A percentile compares a stretch with the other conserved stretches of the same genome.
Evolutionary conservation across 768 basidiomycete genomes (phyloP).

Genomic region (Mycena sanguinolenta): DNA sequence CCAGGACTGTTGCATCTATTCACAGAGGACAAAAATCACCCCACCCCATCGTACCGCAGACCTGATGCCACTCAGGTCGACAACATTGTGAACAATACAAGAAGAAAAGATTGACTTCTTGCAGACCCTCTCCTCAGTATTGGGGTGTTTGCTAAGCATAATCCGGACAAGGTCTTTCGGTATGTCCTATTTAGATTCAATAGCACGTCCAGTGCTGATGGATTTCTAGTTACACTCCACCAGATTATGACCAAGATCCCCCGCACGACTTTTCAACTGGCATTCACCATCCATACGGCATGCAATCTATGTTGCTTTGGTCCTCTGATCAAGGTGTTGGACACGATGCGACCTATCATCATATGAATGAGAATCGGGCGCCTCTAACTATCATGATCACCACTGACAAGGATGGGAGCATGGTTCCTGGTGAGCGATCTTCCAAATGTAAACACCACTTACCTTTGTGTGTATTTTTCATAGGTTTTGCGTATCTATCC

Average conservation of each 20-base stretch:
- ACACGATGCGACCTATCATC: constrained; percentile 21
- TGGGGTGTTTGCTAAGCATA: constrained; percentile 25
- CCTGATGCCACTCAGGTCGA: constrained; percentile 15
- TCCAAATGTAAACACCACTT: neutral
- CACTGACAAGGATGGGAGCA: constrained; percentile 9
- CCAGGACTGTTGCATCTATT: constrained; percentile 5
- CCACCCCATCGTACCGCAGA: constrained; percentile 12
- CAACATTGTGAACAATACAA: constrained; percentile 14
- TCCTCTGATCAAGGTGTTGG: constrained; percentile 20
- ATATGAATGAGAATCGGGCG: constrained; percentile 38
- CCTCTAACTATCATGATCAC: constrained; percentile 31
- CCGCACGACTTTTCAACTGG: constrained; percentile 18
- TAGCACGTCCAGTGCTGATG: too few species aligned
- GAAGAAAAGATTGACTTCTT: constrained; percentile 18
- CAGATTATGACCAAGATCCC: constrained; percentile 8
- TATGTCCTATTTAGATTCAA: neutral
- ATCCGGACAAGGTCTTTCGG: constrained; percentile 33
- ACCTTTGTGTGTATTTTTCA: too few species aligned
- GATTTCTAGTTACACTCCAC: neutral
- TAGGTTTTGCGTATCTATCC: constrained; percentile 18
- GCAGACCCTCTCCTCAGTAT: constrained; percentile 25
- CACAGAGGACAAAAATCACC: neutral
- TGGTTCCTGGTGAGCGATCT: constrained; percentile 33
- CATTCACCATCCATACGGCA: constrained; percentile 12
- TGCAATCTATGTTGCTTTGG: constrained; percentile 6